Base-by-base conservation (phyloP, 768 basidiomycete genomes). In the Pholiota molesta region DNA sequence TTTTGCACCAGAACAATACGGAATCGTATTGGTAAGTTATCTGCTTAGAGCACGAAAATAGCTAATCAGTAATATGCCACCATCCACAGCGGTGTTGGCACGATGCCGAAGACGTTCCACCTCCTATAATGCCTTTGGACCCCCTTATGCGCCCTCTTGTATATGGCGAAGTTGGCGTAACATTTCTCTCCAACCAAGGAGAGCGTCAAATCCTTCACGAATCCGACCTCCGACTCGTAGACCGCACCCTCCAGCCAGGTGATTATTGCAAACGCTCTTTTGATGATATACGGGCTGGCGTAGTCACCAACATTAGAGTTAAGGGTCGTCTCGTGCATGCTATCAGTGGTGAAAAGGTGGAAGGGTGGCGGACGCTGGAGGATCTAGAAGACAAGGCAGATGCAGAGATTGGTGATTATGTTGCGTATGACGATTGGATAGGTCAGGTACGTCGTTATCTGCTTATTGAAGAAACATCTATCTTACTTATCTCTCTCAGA, bases 81-180 rank as follows among this genome's bases (percentile, higher is more conserved):
- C 44, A n/a, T n/a, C n/a, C n/a, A 17, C 71, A 95, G 94, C 86
- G 92, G 75, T 92, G 89, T 68, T 95, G 94, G 94, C 89, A 92
- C 64, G 92, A 95, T 72, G 86, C 88, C 10, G 93, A 95, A 65
- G 92, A 93, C 62, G 71, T 85, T 14, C 81, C 81, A 33, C 75
- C 79, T 3, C 72, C 76, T 28, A 75, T 73, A 17, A 68, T 79
- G 59, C 66, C 78, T 44, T 45, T 57, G 23, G 91, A 94, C 73
- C 90, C 91, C 13, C 79, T 94, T 56, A 86, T 92, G 82, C 82
- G 93, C 51, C 86, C 88, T 10, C 82, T 95, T 21, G 69, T 81
- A 56, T 86, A 83, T 57, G 94, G 94, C 42, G 94, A 95, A 80
- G 89, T 95, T 47, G 92, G 91, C 52, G 86, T 95, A 40, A 86